A percentile compares a stretch with the other conserved stretches of the same genome.
These are phyloP conservation scores for Besnoitia besnoiti DNA, from an alignment of 169 alveolate species.

Conservation along the genomic window DNA sequence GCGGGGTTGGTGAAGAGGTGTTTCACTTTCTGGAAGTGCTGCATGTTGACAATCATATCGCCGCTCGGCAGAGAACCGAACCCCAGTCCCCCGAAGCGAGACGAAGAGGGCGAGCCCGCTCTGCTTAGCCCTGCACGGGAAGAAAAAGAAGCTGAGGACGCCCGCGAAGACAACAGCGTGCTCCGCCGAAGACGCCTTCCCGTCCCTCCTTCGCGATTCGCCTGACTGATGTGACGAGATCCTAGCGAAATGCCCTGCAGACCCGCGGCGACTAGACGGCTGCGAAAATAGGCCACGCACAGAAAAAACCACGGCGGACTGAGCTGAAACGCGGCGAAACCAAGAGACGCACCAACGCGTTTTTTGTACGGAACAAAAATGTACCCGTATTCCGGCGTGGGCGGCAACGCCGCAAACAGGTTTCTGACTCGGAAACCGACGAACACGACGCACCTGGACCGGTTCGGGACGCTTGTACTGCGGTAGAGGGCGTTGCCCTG, in stretches of 20 bases:
- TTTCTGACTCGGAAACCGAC: not conserved
- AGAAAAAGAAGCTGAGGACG: constrained; percentile 12
- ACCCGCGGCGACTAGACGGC: not conserved
- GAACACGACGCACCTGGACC: not conserved
- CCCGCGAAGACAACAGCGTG: constrained; percentile 12
- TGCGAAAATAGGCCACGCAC: not conserved
- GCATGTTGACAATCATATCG: constrained; percentile 4
- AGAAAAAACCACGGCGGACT: too few relatives aligned
- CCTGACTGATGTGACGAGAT: not conserved
- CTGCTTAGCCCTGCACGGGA: not conserved
- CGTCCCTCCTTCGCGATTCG: not conserved
- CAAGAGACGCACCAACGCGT: not conserved
- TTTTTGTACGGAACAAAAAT: not conserved
- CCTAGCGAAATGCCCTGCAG: constrained; percentile 21
- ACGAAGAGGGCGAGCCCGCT: not conserved
- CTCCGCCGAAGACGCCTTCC: not conserved
- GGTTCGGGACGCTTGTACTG: not conserved
- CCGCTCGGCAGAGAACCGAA: not conserved
- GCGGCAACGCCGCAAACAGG: too few relatives aligned
- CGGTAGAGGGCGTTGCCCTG: constrained; percentile 85
- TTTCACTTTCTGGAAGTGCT: constrained; percentile 18
- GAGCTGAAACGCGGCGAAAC: too few relatives aligned
- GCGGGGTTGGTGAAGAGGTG: constrained; percentile 15
- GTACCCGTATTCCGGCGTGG: not conserved
- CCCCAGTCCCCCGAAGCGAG: not conserved